A percentile compares a stretch with the other conserved stretches of the same genome.
Conservation (phyloP, 352 stramenopile genomes). For the Blastocystis sp. region DNA sequence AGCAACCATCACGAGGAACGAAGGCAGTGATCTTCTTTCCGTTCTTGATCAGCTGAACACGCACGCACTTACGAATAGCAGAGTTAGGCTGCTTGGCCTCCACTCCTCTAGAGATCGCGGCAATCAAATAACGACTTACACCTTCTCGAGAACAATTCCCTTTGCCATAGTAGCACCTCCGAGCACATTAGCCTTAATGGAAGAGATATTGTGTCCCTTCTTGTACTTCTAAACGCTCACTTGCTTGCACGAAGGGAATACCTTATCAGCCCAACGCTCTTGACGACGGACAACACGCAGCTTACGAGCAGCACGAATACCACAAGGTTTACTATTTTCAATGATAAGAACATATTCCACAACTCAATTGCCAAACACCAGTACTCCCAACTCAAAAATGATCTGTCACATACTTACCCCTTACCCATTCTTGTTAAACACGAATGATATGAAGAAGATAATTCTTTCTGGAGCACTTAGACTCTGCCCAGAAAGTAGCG, state of each 20-base stretch:
- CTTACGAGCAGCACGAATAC: slow-evolving; percentile 98
- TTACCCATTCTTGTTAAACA: slow-evolving; percentile 54
- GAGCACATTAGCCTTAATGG: slow-evolving; percentile 99
- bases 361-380: not conserved
- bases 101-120: slow-evolving; percentile 80
- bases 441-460: slow-evolving; percentile 59
- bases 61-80: slow-evolving; percentile 98
- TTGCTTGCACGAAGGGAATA: slow-evolving; percentile 65
- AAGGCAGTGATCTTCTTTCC: slow-evolving; percentile 99
- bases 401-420: not conserved
- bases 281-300: slow-evolving; percentile 91
- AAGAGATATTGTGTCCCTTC: slow-evolving; percentile 97
- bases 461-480: slow-evolving; percentile 14
- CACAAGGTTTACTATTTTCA: slow-evolving; percentile 85
- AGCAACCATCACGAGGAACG: slow-evolving; percentile 97
- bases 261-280: slow-evolving; percentile 92
- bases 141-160: slow-evolving; percentile 30
- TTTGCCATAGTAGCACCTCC: slow-evolving; percentile 71
- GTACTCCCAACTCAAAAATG: not conserved
- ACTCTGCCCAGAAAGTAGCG: not conserved
- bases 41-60: slow-evolving; percentile 99
- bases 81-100: slow-evolving; percentile 99
- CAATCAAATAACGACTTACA: slow-evolving; percentile 23
- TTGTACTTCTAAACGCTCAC: slow-evolving; percentile 82
- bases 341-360: not conserved